phyloP scores from a whole-genome alignment of 495 filamentous ascomycete species.

The Aspergillus indologenus region DNA sequence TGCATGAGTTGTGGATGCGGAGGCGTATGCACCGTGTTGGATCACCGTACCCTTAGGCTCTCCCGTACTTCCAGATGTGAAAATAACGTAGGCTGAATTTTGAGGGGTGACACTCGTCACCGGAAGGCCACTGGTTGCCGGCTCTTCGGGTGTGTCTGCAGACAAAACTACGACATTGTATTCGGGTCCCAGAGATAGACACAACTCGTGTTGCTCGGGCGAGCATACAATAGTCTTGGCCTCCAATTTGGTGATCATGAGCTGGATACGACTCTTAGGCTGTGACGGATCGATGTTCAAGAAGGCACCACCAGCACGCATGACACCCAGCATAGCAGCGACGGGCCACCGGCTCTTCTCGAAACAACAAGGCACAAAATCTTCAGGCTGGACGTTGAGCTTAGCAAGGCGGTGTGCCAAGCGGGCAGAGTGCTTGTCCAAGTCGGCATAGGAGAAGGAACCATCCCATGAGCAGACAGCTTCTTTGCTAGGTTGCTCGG shows the following conservation, averaged over 20 bases:
- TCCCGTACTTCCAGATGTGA: not conserved
- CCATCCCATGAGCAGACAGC: slow-evolving; percentile 40
- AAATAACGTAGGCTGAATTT: slow-evolving; percentile 6
- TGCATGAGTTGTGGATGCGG: slow-evolving; percentile 38
- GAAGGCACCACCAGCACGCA: slow-evolving; percentile 45
- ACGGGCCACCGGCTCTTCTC: slow-evolving; percentile 42
- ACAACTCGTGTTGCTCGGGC: slow-evolving; percentile 11
- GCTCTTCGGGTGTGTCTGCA: not conserved
- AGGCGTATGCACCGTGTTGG: slow-evolving; percentile 32
- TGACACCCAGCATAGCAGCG: slow-evolving; percentile 36
- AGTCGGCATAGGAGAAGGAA: slow-evolving; percentile 28
- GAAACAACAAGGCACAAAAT: slow-evolving; percentile 43
- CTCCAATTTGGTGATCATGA: slow-evolving; percentile 45
- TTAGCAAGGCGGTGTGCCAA: slow-evolving; percentile 23
- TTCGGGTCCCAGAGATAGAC: not conserved
- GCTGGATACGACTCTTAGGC: slow-evolving; percentile 44
- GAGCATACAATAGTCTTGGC: slow-evolving; percentile 47
- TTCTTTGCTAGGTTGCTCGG: slow-evolving; percentile 9
- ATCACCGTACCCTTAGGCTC: not conserved
- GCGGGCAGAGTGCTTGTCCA: slow-evolving; percentile 24
- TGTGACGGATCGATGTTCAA: slow-evolving; percentile 46
- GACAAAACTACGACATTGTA: slow-evolving; percentile 8
- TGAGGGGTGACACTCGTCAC: slow-evolving; percentile 1
- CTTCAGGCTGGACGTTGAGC: slow-evolving; percentile 16
- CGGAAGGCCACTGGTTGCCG: not conserved